Evolutionary conservation across 2,329 filamentous ascomycete genomes (phyloP).

Genomic region (Fusarium cyanostomum): DNA sequence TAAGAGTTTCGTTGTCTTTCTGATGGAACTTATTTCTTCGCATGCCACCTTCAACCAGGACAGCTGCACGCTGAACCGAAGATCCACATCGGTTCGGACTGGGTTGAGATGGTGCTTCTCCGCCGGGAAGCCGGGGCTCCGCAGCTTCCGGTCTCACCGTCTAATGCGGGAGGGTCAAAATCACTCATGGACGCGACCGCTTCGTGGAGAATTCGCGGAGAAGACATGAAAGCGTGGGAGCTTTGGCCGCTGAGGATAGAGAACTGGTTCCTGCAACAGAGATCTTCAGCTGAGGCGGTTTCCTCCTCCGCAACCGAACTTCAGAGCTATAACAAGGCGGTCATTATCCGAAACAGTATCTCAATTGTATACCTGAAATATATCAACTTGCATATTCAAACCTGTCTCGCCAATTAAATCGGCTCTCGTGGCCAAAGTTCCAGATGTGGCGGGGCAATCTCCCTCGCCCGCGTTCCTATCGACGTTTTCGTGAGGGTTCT

Average conservation of each 20-base stretch:
- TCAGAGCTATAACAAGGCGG: background rate
- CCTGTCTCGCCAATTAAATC: background rate
- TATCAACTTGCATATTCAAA: background rate
- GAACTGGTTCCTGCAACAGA: background rate
- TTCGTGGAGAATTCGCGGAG: constrained; percentile 1
- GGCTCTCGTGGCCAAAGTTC: constrained; percentile 1
- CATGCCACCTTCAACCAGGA: constrained; percentile 13
- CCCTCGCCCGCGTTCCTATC: background rate
- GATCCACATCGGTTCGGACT: constrained; percentile 25
- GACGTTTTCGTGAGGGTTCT: background rate
- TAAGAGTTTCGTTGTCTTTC: background rate
- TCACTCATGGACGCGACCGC: background rate
- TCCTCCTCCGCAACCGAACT: background rate
- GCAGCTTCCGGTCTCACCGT: constrained; percentile 24
- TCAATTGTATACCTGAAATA: background rate
- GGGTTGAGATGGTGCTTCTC: constrained; percentile 15
- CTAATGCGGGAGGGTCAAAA: constrained; percentile 17
- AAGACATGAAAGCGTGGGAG: constrained; percentile 1
- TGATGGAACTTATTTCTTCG: constrained; percentile 14
- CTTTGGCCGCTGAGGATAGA: background rate
- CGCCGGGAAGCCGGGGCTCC: constrained; percentile 18
- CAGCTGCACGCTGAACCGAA: constrained; percentile 8
- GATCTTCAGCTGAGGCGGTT: background rate
- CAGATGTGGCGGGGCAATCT: constrained; percentile 1
- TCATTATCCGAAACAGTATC: background rate